Conservation (phyloP, 2,329 filamentous ascomycete species). For the Colletotrichum falcatum region DNA sequence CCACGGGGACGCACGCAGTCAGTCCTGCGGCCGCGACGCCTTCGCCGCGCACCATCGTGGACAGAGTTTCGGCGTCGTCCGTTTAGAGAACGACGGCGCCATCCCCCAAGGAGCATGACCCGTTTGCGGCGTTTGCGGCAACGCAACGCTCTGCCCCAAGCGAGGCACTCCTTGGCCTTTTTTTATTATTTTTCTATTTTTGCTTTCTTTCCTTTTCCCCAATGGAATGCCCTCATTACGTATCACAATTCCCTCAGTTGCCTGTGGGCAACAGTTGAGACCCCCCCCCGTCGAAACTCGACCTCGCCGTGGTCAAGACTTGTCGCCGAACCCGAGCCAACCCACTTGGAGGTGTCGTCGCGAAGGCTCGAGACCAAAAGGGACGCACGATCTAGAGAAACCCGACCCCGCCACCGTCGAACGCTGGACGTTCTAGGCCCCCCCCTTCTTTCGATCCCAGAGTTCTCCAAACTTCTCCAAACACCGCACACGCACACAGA, state of each 20-base stretch:
- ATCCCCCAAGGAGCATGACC: background rate
- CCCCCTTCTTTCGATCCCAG: background rate
- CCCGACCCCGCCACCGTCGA: background rate
- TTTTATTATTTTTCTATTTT: no score
- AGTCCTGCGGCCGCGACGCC: background rate
- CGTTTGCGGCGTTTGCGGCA: no score
- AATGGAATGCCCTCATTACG: background rate
- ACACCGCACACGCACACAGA: no score
- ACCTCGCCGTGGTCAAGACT: background rate
- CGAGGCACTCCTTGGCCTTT: no score
- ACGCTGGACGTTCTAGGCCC: conserved; percentile 9
- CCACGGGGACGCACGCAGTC: background rate
- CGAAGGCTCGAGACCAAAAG: background rate
- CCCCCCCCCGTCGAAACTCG: background rate
- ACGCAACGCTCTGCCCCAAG: background rate
- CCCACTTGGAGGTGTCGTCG: background rate
- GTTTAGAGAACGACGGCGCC: background rate
- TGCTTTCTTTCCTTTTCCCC: no score
- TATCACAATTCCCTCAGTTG: no score
- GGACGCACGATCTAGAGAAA: background rate
- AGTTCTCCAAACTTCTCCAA: conserved; percentile 17
- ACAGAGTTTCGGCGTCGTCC: background rate
- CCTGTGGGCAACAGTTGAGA: background rate
- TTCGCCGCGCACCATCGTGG: background rate
- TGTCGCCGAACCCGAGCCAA: background rate